phyloP scores from a whole-genome alignment of 192 early-diverging fungal species.

The Coemansia sp. region DNA sequence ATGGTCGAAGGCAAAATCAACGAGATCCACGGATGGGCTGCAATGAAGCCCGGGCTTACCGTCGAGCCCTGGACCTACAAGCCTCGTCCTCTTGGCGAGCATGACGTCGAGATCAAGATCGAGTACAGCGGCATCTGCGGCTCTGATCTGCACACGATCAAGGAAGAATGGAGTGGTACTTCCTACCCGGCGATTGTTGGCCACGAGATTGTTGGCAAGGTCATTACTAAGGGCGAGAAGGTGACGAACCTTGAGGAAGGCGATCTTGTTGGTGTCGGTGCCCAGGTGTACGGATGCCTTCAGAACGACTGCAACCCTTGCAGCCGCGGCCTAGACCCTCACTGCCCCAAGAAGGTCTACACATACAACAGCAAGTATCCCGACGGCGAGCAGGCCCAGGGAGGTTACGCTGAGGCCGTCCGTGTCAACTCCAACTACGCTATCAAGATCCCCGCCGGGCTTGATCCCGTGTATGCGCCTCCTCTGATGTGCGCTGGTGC shows the following conservation, averaged over 20 bases:
- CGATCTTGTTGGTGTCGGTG: slow-evolving; percentile 68
- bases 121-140: slow-evolving; percentile 77
- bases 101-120: slow-evolving; percentile 74
- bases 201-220: slow-evolving; percentile 69
- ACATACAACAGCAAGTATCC: slow-evolving; percentile 59
- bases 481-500: slow-evolving; percentile 83
- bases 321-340: slow-evolving; percentile 38
- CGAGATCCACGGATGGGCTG: slow-evolving; percentile 51
- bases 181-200: slow-evolving; percentile 57
- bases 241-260: slow-evolving; percentile 60
- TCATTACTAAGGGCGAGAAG: slow-evolving; percentile 58
- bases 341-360: slow-evolving; percentile 46
- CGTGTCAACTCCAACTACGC: slow-evolving; percentile 59
- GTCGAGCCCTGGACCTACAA: slow-evolving; percentile 56
- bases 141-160: slow-evolving; percentile 72
- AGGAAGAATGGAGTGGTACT: slow-evolving; percentile 59
- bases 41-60: slow-evolving; percentile 25
- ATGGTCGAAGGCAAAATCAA: slow-evolving; percentile 46
- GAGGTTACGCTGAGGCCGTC: slow-evolving; percentile 64
- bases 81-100: slow-evolving; percentile 58
- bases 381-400: slow-evolving; percentile 53
- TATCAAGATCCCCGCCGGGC: slow-evolving; percentile 60
- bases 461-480: slow-evolving; percentile 61
- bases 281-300: slow-evolving; percentile 60
- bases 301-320: slow-evolving; percentile 56